phyloP scores from a whole-genome alignment of 2,329 filamentous ascomycete genomes.

The Phyllosticta citribraziliensis region DNA sequence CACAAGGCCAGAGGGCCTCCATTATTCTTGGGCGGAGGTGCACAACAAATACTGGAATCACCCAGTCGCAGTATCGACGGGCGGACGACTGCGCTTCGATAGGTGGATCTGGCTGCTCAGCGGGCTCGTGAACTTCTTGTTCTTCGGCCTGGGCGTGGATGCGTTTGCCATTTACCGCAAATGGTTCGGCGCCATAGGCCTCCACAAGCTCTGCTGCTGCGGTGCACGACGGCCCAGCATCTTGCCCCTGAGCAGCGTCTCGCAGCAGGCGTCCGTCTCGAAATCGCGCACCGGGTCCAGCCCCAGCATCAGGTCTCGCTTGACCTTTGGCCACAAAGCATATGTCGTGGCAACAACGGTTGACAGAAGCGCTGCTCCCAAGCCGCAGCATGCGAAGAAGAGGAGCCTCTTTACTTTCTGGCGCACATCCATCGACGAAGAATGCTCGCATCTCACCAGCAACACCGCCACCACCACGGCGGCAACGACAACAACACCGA shows the following conservation, averaged over 20 bases:
- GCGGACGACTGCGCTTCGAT: constrained; percentile 40
- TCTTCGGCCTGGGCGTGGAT: constrained; percentile 56
- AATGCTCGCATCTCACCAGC: background rate
- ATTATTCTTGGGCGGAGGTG: constrained; percentile 43
- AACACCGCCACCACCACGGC: background rate
- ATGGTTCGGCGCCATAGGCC: constrained; percentile 33
- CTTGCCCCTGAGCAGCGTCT: background rate
- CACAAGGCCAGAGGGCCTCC: background rate
- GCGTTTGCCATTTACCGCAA: constrained; percentile 46
- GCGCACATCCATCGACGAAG: background rate
- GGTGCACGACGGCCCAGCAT: background rate
- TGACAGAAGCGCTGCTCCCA: background rate
- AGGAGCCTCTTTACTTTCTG: background rate
- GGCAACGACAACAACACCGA: background rate
- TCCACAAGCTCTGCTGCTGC: constrained; percentile 13
- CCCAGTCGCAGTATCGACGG: constrained; percentile 39
- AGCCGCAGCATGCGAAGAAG: background rate
- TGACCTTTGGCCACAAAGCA: background rate
- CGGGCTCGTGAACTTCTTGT: constrained; percentile 48
- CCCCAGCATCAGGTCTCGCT: background rate
- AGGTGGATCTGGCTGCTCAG: constrained; percentile 48
- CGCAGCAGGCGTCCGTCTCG: background rate
- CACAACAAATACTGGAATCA: constrained; percentile 43
- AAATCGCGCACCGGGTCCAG: background rate
- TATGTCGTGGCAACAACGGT: background rate